These are phyloP conservation scores for Globomyces pollinis-pini DNA, from an alignment of 192 early-diverging fungal species.

Conservation along the genomic window DNA sequence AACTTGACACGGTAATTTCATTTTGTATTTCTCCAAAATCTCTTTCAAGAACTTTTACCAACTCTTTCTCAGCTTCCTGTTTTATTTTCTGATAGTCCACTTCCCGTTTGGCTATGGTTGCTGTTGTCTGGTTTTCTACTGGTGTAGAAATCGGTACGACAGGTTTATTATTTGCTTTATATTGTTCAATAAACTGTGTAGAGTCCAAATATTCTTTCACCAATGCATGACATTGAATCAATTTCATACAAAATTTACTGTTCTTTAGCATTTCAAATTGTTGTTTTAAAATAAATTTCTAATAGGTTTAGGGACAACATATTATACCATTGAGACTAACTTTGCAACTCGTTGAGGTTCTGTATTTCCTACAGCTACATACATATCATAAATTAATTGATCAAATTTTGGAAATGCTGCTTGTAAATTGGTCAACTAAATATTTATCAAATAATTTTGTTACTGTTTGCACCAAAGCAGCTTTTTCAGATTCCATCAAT, in stretches of 20 bases:
- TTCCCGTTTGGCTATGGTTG: neutral
- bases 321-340: neutral
- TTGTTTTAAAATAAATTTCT: neutral
- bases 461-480: too few species aligned
- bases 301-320: neutral
- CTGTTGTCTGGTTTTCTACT: neutral
- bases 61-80: neutral
- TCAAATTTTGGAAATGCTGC: slow-evolving; percentile 1
- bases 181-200: neutral
- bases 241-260: neutral
- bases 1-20: neutral
- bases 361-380: too few species aligned
- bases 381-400: neutral
- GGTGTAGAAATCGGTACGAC: too few species aligned
- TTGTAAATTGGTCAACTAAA: too few species aligned
- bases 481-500: too few species aligned
- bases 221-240: neutral
- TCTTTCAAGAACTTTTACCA: neutral
- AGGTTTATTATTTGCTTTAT: neutral
- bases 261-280: neutral
- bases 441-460: too few species aligned
- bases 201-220: neutral
- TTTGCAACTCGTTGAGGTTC: too few species aligned
- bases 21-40: neutral
- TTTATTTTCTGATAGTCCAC: neutral